phyloP scores from a whole-genome alignment of 176 grass and related monocot species.

The Lolium perenne region DNA sequence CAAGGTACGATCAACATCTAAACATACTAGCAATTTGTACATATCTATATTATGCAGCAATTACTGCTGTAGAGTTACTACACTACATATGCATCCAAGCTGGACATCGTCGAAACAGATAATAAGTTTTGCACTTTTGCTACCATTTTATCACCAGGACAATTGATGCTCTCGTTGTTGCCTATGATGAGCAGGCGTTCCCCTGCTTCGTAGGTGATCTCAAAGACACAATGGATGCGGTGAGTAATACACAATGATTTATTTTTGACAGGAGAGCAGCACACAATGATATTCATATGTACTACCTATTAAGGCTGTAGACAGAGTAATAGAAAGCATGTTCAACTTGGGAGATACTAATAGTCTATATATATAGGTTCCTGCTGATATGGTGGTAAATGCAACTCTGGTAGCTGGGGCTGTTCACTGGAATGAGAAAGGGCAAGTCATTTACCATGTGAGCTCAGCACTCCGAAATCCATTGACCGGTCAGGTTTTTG shows the following conservation, averaged over 20 bases:
- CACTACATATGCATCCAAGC: background rate
- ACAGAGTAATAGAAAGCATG: background rate
- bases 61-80: background rate
- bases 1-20: slow-evolving; percentile 37
- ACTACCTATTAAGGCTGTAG: background rate
- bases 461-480: slow-evolving; percentile 7
- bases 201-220: slow-evolving; percentile 53
- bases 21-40: background rate
- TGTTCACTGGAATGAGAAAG: background rate
- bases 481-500: background rate
- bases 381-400: slow-evolving; percentile 44
- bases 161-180: slow-evolving; percentile 57
- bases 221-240: slow-evolving; percentile 49
- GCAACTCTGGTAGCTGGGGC: slow-evolving; percentile 29
- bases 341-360: background rate
- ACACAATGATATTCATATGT: background rate
- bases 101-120: background rate
- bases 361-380: background rate
- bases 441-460: slow-evolving; percentile 24
- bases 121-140: background rate
- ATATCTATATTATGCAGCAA: background rate
- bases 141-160: slow-evolving; percentile 47
- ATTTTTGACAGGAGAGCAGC: too few relatives aligned
- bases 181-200: slow-evolving; percentile 47
- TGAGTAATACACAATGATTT: slow-evolving; percentile 8